Evolutionary conservation across 2,329 filamentous ascomycete genomes (phyloP).

Genomic region (Ceratocystiopsis minuta): DNA sequence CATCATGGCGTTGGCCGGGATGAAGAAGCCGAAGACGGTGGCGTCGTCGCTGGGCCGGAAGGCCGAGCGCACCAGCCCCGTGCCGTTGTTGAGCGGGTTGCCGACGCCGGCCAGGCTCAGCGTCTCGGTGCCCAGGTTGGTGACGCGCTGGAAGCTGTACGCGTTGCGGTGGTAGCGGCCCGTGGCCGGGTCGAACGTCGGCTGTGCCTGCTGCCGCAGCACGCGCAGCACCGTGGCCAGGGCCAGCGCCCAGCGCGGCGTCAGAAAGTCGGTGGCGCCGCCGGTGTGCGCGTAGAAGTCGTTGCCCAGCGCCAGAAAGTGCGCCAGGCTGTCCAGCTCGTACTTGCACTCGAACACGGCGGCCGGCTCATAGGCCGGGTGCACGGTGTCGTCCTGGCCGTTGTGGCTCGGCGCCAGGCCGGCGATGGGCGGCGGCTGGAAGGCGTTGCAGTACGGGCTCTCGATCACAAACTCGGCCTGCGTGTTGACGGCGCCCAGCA

Average conservation of each 20-base stretch:
- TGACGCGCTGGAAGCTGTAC: conserved; percentile 76
- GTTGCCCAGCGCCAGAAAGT: conserved; percentile 73
- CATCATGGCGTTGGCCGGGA: conserved; percentile 94
- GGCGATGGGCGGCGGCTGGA: conserved; percentile 81
- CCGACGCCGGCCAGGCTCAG: conserved; percentile 65
- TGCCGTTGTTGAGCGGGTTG: conserved; percentile 76
- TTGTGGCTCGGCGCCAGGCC: conserved; percentile 52
- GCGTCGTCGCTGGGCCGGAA: conserved; percentile 93
- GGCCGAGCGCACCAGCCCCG: conserved; percentile 73
- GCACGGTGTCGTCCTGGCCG: conserved; percentile 67
- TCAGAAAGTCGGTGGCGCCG: conserved; percentile 59
- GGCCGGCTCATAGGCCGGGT: conserved; percentile 67
- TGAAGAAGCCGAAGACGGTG: conserved; percentile 84
- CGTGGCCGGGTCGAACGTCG: conserved; percentile 58
- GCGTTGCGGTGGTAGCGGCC: conserved; percentile 50
- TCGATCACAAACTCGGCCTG: conserved; percentile 89
- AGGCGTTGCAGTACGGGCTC: conserved; percentile 94
- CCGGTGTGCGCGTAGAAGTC: conserved; percentile 67
- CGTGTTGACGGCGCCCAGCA: conserved; percentile 13
- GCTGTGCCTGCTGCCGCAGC: conserved; percentile 57
- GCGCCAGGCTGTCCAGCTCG: conserved; percentile 85
- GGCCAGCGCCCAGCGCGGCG: conserved; percentile 58
- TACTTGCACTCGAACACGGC: conserved; percentile 98
- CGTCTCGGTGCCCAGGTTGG: conserved; percentile 75
- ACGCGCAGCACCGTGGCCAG: conserved; percentile 57